Evolutionary conservation across 2,329 filamentous ascomycete genomes (phyloP), one percentile per base, ranked within the genome.

Genomic region (Colletotrichum tabaci): DNA sequence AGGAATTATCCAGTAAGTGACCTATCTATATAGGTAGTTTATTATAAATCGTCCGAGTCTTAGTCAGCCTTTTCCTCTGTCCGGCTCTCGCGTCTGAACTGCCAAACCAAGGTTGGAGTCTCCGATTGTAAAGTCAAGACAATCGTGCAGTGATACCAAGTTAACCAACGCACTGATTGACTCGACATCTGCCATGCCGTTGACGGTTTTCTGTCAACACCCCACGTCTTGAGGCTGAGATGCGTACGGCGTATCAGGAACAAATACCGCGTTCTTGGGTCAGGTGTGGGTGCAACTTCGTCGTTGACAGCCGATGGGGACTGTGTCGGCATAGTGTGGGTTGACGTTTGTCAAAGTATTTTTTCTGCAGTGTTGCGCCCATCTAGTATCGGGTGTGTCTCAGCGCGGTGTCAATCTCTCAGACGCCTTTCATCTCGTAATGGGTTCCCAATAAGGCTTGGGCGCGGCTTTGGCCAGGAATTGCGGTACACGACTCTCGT

Each of bases 141-240:
- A 21, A 44, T 18, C 49, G 44, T 38, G 42, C 23, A 23, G 56
- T 26, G 56, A 23, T 44, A 50, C 49, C 35, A 40, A 55, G 44
- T 40, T 38, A 38, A 38, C 35, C 35, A 26, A 50, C 46, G 23
- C 38, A 40, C 47, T 23, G 7, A 46, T n/a, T 10, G 9, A 38
- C 35, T 38, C 38, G 58, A 26, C 67, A 44, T 40, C 55, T 66
- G 38, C 50, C 68, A 63, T 58, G 40, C 42, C 47, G 57, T 58
- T 47, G 26, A 35, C 52, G 44, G 65, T 61, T 49, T 50, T 16
- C 47, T 44, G 44, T 47, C 35, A 52, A 57, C 38, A 71, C 64
- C 67, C 67, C 64, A 71, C 64, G 57, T 57, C 26, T n/a, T 58
- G 68, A 71, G 68, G 68, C 68, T 67, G 57, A 71, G 57, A 38